These are phyloP conservation scores for Castanea mollissima DNA, from an alignment of 306 rosid genomes.

Conservation along the genomic window DNA sequence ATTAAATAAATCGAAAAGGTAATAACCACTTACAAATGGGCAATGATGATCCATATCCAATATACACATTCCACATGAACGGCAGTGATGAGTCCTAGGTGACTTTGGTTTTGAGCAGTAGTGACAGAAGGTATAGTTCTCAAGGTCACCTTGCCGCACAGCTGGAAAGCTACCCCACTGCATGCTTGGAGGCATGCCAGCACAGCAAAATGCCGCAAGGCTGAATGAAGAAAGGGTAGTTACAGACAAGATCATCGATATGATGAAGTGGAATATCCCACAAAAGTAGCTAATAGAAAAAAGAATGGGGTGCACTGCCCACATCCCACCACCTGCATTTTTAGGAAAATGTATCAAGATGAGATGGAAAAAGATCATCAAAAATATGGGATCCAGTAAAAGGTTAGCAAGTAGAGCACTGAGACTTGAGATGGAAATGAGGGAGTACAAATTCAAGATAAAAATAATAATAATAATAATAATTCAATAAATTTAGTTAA, in stretches of 20 bases:
- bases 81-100: slow-evolving; percentile 89
- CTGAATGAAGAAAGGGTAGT: slow-evolving; percentile 65
- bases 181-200: slow-evolving; percentile 71
- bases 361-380: not conserved
- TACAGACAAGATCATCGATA: slow-evolving; percentile 56
- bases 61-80: slow-evolving; percentile 75
- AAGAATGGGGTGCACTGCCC: slow-evolving; percentile 70
- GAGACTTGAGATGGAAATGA: not conserved
- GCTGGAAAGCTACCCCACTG: slow-evolving; percentile 88
- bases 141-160: slow-evolving; percentile 79
- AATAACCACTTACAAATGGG: slow-evolving; percentile 79
- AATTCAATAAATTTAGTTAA: not conserved
- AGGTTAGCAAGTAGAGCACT: not conserved
- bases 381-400: not conserved
- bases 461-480: not conserved
- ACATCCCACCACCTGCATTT: slow-evolving; percentile 89
- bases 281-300: slow-evolving; percentile 57
- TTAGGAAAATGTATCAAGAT: slow-evolving; percentile 14
- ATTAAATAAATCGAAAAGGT: slow-evolving; percentile 13
- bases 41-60: slow-evolving; percentile 99
- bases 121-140: slow-evolving; percentile 75
- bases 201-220: slow-evolving; percentile 70
- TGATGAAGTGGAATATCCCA: slow-evolving; percentile 64
- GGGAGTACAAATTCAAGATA: not conserved
- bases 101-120: slow-evolving; percentile 92